These are phyloP conservation scores for Radiomyces spectabilis DNA, from an alignment of 192 early-diverging fungal genomes.

Conservation along the genomic window DNA sequence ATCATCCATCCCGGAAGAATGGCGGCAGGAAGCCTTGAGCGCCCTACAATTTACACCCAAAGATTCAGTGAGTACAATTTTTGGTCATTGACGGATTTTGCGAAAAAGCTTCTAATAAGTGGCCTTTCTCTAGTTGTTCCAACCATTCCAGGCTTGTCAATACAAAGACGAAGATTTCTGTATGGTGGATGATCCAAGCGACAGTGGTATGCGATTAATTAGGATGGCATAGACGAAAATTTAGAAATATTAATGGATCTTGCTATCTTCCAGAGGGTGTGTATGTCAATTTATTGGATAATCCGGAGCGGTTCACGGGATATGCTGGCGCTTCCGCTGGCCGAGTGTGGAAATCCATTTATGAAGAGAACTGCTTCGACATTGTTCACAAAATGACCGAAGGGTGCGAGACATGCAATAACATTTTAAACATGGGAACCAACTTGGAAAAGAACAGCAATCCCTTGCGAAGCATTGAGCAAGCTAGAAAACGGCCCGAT, in stretches of 20 bases:
- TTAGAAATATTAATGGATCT: not conserved
- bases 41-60: constrained; percentile 60
- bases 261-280: constrained; percentile 46
- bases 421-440: constrained; percentile 3
- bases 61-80: constrained; percentile 32
- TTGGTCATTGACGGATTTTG: not conserved
- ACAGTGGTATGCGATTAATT: constrained; percentile 21
- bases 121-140: constrained; percentile 37
- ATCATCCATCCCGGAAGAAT: constrained; percentile 37
- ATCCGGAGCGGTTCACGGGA: constrained; percentile 96
- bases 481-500: constrained; percentile 30
- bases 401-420: constrained; percentile 28
- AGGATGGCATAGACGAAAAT: not conserved
- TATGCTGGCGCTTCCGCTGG: constrained; percentile 85
- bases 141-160: constrained; percentile 45
- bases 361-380: constrained; percentile 96
- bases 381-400: constrained; percentile 51
- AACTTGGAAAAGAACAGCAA: not conserved
- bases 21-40: constrained; percentile 57
- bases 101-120: constrained; percentile 2
- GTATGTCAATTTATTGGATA: constrained; percentile 84
- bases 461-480: not conserved
- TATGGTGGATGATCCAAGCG: constrained; percentile 73
- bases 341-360: constrained; percentile 94
- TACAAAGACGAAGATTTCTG: constrained; percentile 83